A percentile compares a stretch with the other conserved stretches of the same genome.
Evolutionary conservation across 805 yeast species (phyloP).

Genomic region (Kazachstania psychrophila): DNA sequence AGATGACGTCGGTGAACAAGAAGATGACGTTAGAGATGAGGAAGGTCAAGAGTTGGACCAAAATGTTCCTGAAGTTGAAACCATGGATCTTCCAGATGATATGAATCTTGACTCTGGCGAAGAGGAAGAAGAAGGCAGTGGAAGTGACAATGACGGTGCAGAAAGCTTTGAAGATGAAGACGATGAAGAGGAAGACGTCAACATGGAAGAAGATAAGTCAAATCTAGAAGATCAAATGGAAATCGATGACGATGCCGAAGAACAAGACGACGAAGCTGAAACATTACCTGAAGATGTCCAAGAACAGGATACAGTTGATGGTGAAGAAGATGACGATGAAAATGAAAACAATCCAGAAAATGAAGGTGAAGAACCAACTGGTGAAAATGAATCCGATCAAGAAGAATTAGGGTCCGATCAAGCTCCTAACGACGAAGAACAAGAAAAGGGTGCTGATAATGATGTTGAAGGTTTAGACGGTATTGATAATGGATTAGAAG

Average conservation of each 20-base stretch:
- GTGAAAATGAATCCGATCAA: slow-evolving; percentile 22
- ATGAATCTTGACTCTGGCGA: slow-evolving; percentile 78
- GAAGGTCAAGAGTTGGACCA: slow-evolving; percentile 62
- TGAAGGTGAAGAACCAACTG: slow-evolving; percentile 25
- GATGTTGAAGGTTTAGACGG: slow-evolving; percentile 50
- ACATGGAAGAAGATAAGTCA: slow-evolving; percentile 27
- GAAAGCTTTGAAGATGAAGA: slow-evolving; percentile 31
- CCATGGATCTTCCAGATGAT: slow-evolving; percentile 86
- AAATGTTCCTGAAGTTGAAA: slow-evolving; percentile 73
- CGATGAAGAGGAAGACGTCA: slow-evolving; percentile 35
- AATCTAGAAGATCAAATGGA: slow-evolving; percentile 28
- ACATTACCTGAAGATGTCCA: slow-evolving; percentile 33
- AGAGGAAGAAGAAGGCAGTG: slow-evolving; percentile 44
- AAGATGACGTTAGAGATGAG: slow-evolving; percentile 63
- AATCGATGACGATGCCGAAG: slow-evolving; percentile 29
- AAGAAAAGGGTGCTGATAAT: slow-evolving; percentile 34
- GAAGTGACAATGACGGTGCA: slow-evolving; percentile 31
- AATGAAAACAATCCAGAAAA: slow-evolving; percentile 17
- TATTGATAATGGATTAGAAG: slow-evolving; percentile 35
- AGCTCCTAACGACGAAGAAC: slow-evolving; percentile 24
- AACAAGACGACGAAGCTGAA: slow-evolving; percentile 41
- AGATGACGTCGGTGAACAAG: slow-evolving; percentile 75
- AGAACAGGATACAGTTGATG: slow-evolving; percentile 24
- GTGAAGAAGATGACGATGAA: slow-evolving; percentile 21
- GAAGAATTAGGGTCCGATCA: slow-evolving; percentile 28